Conservation (phyloP, 352 stramenopile genomes). For the Globisporangium spinosum region DNA sequence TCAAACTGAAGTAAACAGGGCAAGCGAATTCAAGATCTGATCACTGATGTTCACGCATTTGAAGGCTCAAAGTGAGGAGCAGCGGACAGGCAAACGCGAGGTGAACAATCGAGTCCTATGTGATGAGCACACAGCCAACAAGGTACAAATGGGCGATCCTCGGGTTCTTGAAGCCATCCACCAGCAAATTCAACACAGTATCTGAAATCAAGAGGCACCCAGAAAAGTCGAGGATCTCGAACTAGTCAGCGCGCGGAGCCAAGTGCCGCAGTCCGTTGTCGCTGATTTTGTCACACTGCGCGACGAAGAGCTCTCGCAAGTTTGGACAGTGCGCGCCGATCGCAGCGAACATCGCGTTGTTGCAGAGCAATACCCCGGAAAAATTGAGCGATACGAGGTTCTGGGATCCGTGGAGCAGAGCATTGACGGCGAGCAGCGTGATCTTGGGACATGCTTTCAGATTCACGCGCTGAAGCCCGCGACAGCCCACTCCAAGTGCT, state of each 20-base stretch:
- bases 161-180: slow-evolving; percentile 54
- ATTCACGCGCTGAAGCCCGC: slow-evolving; percentile 57
- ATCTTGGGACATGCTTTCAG: slow-evolving; percentile 82
- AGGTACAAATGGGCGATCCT: slow-evolving; percentile 56
- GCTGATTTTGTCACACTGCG: slow-evolving; percentile 59
- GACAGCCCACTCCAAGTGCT: slow-evolving; percentile 59
- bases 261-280: slow-evolving; percentile 56
- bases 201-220: slow-evolving; percentile 55
- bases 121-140: slow-evolving; percentile 50
- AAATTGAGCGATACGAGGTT: slow-evolving; percentile 47
- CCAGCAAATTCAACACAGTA: slow-evolving; percentile 39
- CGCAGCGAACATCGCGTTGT: slow-evolving; percentile 57
- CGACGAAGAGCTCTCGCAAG: slow-evolving; percentile 48
- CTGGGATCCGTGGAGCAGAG: slow-evolving; percentile 56
- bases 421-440: slow-evolving; percentile 59
- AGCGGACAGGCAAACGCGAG: slow-evolving; percentile 63
- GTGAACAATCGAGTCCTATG: slow-evolving; percentile 55
- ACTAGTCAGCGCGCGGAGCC: slow-evolving; percentile 45
- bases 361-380: slow-evolving; percentile 45
- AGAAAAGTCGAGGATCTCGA: slow-evolving; percentile 61
- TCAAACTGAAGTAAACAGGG: background rate
- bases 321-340: slow-evolving; percentile 30
- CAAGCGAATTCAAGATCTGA: background rate
- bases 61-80: slow-evolving; percentile 64
- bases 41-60: slow-evolving; percentile 13